These are phyloP conservation scores for Tricladium varicosporioides DNA, from an alignment of 2,329 filamentous ascomycete species.

Conservation along the genomic window DNA sequence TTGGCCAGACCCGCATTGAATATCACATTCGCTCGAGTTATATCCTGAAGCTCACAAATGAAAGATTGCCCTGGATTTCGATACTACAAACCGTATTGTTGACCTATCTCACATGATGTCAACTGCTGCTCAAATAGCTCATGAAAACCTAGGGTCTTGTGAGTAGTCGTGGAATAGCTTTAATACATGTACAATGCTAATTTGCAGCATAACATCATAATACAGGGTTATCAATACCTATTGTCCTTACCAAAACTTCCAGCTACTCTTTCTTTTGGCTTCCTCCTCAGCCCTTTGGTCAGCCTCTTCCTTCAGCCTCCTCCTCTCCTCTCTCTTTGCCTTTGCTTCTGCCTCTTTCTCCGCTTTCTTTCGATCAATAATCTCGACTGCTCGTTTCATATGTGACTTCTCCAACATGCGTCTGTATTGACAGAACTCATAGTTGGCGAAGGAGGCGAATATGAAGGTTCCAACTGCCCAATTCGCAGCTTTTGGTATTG, in stretches of 20 bases:
- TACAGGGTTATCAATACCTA: slow-evolving; percentile 1
- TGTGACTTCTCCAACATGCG: slow-evolving; percentile 73
- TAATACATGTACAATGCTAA: background rate
- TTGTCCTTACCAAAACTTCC: slow-evolving; percentile 33
- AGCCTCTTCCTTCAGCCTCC: slow-evolving; percentile 42
- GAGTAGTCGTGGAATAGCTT: background rate
- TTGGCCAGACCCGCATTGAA: too few species aligned
- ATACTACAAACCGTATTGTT: too few species aligned
- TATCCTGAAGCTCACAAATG: too few species aligned
- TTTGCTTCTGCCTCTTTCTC: slow-evolving; percentile 54
- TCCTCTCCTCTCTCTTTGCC: slow-evolving; percentile 40
- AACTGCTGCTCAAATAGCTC: too few species aligned
- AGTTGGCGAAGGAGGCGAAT: slow-evolving; percentile 66
- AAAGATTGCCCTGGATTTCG: too few species aligned
- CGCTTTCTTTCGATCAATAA: slow-evolving; percentile 71
- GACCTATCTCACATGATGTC: too few species aligned
- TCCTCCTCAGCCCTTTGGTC: slow-evolving; percentile 33
- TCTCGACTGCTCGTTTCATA: slow-evolving; percentile 82
- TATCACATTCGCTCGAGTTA: too few species aligned
- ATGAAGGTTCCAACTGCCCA: slow-evolving; percentile 82
- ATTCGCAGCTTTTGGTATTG: slow-evolving; percentile 68
- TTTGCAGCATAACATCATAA: slow-evolving; percentile 4
- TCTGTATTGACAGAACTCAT: slow-evolving; percentile 80
- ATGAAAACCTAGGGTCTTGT: too few species aligned
- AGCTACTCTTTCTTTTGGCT: slow-evolving; percentile 25